These are phyloP conservation scores for Colletotrichum neosansevieriae DNA, from an alignment of 2,329 filamentous ascomycete genomes.

Conservation along the genomic window DNA sequence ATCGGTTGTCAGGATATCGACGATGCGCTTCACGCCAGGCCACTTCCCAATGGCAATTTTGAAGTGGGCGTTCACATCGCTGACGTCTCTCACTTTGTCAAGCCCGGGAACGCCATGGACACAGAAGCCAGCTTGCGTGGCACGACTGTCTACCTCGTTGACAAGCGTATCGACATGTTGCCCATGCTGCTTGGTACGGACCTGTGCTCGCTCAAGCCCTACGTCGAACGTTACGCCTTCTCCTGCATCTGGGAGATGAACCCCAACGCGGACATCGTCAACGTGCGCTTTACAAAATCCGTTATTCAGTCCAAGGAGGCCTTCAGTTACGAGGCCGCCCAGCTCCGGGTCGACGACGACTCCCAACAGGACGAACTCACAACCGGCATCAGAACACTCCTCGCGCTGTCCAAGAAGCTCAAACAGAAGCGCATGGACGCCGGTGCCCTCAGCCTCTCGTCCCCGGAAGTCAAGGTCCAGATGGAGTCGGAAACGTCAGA, in stretches of 20 bases:
- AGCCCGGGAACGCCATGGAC: conserved; percentile 97
- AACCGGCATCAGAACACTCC: conserved; percentile 85
- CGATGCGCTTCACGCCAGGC: conserved; percentile 90
- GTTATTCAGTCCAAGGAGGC: conserved; percentile 97
- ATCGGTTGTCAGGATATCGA: conserved; percentile 98
- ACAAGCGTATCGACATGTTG: conserved; percentile 99
- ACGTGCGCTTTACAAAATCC: conserved; percentile 92
- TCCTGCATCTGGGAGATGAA: conserved; percentile 92
- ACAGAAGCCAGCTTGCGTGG: conserved; percentile 92
- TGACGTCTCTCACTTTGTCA: conserved; percentile 99
- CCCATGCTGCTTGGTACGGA: conserved; percentile 96
- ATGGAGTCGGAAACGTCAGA: conserved; percentile 96
- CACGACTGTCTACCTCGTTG: conserved; percentile 96
- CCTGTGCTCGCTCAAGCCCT: conserved; percentile 94
- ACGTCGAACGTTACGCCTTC: conserved; percentile 94
- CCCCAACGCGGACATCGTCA: conserved; percentile 85
- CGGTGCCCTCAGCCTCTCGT: conserved; percentile 93
- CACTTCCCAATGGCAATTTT: conserved; percentile 90
- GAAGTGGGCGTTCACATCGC: conserved; percentile 99
- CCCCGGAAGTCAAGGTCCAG: conserved; percentile 97
- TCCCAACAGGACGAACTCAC: conserved; percentile 92
- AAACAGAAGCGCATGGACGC: conserved; percentile 97
- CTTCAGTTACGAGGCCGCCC: conserved; percentile 97
- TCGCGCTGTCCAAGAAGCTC: conserved; percentile 91
- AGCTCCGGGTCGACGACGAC: conserved; percentile 90